These are phyloP conservation scores for Warburgia ugandensis DNA, from an alignment of 164 flowering plant species.

Conservation along the genomic window DNA sequence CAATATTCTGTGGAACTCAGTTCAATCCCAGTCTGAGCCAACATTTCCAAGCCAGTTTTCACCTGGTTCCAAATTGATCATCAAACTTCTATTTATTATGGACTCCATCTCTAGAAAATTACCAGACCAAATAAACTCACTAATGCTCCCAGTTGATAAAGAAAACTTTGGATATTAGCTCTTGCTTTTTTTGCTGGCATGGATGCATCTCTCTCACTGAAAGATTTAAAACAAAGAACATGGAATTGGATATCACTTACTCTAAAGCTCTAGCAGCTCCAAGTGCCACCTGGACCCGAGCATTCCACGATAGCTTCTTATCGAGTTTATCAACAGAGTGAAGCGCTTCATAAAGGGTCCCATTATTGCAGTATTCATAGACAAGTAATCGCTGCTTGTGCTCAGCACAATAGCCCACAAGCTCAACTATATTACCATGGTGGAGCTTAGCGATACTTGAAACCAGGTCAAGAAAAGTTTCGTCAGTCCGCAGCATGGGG, in stretches of 20 bases:
- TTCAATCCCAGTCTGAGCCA: no score
- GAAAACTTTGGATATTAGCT: background rate
- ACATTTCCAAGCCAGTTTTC: no score
- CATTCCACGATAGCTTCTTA: conserved; percentile 71
- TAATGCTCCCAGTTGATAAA: background rate
- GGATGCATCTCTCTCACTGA: background rate
- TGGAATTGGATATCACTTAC: conserved; percentile 37
- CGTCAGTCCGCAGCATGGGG: conserved; percentile 47
- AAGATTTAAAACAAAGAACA: background rate
- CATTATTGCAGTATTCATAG: conserved; percentile 74
- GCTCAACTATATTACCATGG: conserved; percentile 84
- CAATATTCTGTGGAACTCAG: no score
- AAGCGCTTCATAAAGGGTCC: conserved; percentile 74
- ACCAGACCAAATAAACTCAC: background rate
- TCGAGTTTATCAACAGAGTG: conserved; percentile 54
- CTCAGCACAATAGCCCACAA: conserved; percentile 89
- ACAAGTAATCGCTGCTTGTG: conserved; percentile 75
- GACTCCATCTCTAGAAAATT: background rate
- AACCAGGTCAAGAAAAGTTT: conserved; percentile 78
- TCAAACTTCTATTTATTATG: no score
- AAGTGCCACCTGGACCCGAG: conserved; percentile 76
- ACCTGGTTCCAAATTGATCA: no score
- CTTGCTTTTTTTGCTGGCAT: background rate
- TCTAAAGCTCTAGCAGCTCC: conserved; percentile 92
- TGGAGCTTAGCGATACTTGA: conserved; percentile 53